Evolutionary conservation across 257 asterid species (phyloP).

Genomic region (Leptodermis oblonga): DNA sequence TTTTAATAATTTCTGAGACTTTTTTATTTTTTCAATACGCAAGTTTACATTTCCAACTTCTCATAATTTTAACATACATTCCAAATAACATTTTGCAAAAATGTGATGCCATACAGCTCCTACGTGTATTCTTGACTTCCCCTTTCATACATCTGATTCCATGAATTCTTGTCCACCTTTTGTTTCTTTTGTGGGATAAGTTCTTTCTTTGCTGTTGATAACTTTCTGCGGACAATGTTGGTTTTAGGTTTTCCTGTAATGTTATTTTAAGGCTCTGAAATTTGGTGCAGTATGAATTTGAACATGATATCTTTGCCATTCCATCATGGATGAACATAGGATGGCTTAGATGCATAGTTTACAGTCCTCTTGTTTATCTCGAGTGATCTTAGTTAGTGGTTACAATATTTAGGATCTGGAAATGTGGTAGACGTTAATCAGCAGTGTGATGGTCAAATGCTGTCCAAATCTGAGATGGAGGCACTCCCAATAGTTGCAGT

Average conservation of each 20-base stretch:
- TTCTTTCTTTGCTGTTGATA: not conserved
- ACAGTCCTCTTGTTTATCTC: not conserved
- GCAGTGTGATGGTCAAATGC: constrained; percentile 48
- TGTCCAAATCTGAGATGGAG: constrained; percentile 54
- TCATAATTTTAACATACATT: too few species aligned
- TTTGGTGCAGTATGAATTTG: not conserved
- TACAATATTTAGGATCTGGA: constrained; percentile 45
- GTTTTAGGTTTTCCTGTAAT: not conserved
- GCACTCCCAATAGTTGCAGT: constrained; percentile 71
- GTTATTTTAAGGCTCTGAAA: not conserved
- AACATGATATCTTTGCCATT: constrained; percentile 1
- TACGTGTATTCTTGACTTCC: not conserved
- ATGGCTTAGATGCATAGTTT: not conserved
- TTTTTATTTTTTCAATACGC: too few species aligned
- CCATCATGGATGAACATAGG: not conserved
- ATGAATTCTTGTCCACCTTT: not conserved
- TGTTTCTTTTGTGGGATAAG: not conserved
- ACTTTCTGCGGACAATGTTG: not conserved
- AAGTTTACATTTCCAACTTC: too few species aligned
- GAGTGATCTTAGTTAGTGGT: not conserved
- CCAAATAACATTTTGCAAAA: too few species aligned
- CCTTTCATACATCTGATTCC: not conserved
- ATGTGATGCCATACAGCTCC: too few species aligned
- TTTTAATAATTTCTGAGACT: too few species aligned
- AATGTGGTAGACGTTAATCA: constrained; percentile 48